Evolutionary conservation across 495 filamentous ascomycete genomes (phyloP).

Genomic region (Aspergillus avenaceus): DNA sequence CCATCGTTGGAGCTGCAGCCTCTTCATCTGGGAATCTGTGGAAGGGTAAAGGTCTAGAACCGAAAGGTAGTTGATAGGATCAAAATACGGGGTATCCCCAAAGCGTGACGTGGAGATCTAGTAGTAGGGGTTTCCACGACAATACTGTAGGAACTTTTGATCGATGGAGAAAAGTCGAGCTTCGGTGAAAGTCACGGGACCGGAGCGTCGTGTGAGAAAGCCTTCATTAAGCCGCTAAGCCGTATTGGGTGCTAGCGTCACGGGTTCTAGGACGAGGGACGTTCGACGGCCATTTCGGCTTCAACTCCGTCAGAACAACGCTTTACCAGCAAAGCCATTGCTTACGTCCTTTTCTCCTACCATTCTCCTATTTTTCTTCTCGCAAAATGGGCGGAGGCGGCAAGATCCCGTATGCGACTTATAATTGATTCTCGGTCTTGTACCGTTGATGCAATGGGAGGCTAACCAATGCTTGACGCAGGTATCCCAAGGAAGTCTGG

Average conservation of each 20-base stretch:
- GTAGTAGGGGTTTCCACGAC: constrained; percentile 6
- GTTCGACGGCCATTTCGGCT: constrained; percentile 34
- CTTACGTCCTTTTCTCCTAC: constrained; percentile 17
- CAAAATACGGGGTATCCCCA: constrained; percentile 4
- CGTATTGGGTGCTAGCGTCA: constrained; percentile 20
- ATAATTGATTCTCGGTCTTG: neutral
- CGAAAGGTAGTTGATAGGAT: constrained; percentile 9
- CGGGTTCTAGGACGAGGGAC: constrained; percentile 27
- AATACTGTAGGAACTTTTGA: constrained; percentile 18
- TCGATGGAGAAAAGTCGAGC: constrained; percentile 42
- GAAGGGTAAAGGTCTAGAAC: neutral
- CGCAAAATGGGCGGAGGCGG: constrained; percentile 59
- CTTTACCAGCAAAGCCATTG: constrained; percentile 20
- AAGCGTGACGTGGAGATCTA: constrained; percentile 9
- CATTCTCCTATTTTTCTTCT: constrained; percentile 23
- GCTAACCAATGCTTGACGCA: constrained; percentile 36
- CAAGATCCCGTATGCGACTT: constrained; percentile 76
- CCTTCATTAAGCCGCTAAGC: constrained; percentile 24
- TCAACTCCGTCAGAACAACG: constrained; percentile 19
- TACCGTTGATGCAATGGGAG: constrained; percentile 1
- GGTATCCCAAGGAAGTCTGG: constrained; percentile 99
- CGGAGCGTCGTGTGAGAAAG: constrained; percentile 32
- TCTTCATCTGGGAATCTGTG: constrained; percentile 55
- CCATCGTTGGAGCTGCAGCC: constrained; percentile 66
- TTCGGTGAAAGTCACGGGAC: constrained; percentile 44